Base-by-base conservation (phyloP, 177 flowering plant species). In the Vitis hybrid region DNA sequence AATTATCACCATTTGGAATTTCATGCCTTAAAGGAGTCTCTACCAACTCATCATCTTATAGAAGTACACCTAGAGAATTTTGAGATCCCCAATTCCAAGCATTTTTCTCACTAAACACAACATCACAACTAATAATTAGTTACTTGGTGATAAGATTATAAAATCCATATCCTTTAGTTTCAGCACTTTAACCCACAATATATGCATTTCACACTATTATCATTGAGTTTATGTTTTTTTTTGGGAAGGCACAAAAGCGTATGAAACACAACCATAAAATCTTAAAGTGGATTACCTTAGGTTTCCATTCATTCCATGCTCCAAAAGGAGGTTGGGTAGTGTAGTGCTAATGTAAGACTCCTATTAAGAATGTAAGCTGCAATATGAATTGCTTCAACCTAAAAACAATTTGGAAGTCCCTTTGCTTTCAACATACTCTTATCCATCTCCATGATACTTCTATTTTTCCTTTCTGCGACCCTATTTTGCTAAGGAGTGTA, bases 401-500 rank as follows among this genome's bases (percentile, higher is more conserved):
- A 55, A 0, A 56, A 67, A 2, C 0, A 3, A n/a, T 32, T 23
- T 12, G 62, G 62, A 7, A 57, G 23, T 2, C 8, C 0, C 15
- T 56, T 67, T 1, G 10, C 51, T 18, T 17, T 32, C 17, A 67
- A 57, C 70, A 67, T 67, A 49, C 13, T 34, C 57, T 55, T 34
- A 13, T 8, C 61, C 62, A 67, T 56, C 3, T 67, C 61, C 18
- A 67, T 21, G 1, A 67, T 2, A 5, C 4, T 67, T 2, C 52
- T 1, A 40, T 67, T 67, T 48, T 57, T 67, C 11, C 70, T 67
- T 18, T 56, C 0, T 1, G 52, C n/a, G 0, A 55, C 18, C 3
- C 70, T 61, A 54, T 67, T 56, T 67, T 67, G 70, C 10, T 56
- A 4, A 2, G 62, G 60, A 13, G 52, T 56, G n/a, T 64, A 64